These are phyloP conservation scores for Avena atlantica DNA, from an alignment of 176 grass and related monocot species.

Conservation along the genomic window DNA sequence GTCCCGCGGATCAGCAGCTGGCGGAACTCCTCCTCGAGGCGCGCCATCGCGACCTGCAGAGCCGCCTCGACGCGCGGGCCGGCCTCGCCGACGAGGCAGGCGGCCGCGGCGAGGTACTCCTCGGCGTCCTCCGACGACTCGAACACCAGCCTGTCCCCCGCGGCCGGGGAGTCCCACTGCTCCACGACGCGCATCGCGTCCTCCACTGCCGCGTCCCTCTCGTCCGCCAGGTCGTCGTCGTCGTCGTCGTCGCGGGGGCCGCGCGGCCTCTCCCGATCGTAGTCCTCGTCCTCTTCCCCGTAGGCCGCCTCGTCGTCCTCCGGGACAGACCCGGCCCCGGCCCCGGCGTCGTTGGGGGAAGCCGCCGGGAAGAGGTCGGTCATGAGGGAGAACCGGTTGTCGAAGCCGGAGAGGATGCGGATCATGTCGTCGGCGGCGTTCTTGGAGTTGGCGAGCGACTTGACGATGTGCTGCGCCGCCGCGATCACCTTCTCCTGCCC, in stretches of 20 bases:
- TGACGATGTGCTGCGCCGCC: conserved; percentile 82
- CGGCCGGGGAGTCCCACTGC: conserved; percentile 41
- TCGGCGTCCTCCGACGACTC: conserved; percentile 57
- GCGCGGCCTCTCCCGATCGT: background rate
- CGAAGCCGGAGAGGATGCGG: conserved; percentile 88
- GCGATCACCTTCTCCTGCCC: conserved; percentile 90
- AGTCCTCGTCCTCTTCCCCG: background rate
- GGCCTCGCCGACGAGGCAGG: conserved; percentile 43
- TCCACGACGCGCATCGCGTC: conserved; percentile 33
- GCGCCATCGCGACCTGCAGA: conserved; percentile 76
- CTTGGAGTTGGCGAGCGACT: conserved; percentile 83
- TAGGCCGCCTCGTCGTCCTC: conserved; percentile 37
- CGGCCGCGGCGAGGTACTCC: conserved; percentile 68
- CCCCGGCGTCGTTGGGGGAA: background rate
- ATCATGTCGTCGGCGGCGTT: conserved; percentile 98
- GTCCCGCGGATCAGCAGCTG: conserved; percentile 69
- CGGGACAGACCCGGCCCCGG: background rate
- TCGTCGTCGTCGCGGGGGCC: conserved; percentile 23
- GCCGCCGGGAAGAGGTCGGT: conserved; percentile 67
- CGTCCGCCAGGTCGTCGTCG: conserved; percentile 36
- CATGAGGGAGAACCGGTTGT: conserved; percentile 72
- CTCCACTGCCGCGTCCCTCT: conserved; percentile 37
- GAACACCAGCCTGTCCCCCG: conserved; percentile 51
- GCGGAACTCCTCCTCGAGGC: conserved; percentile 89
- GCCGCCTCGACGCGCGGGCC: conserved; percentile 53